Base-by-base conservation (phyloP, 768 basidiomycete species). In the Sporobolomyces phaffii region DNA sequence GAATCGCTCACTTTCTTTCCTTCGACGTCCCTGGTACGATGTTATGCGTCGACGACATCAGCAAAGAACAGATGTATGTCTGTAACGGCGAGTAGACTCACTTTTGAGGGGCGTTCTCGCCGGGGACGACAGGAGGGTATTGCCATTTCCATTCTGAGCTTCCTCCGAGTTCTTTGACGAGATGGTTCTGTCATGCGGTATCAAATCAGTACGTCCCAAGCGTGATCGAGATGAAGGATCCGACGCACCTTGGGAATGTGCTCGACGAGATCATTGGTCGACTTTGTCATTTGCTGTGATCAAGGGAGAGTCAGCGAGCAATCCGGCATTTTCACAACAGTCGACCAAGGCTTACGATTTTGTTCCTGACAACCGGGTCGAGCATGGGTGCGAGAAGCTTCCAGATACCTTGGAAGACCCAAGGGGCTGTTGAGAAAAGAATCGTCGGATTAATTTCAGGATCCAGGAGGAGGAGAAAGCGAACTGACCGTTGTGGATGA, bases 291-390 rank as follows among this genome's bases (percentile, higher is more conserved):
- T 54, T 72, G 72, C 65, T 66, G 41, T 11, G 24, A 1, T 7
- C 2, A n/a, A n/a, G n/a, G n/a, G n/a, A n/a, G n/a, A n/a, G n/a
- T n/a, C n/a, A n/a, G n/a, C n/a, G n/a, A n/a, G n/a, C n/a, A n/a
- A n/a, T n/a, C n/a, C n/a, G n/a, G n/a, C n/a, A 26, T 29, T 5
- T 15, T 5, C 8, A 8, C 2, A n/a, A n/a, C n/a, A n/a, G n/a
- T n/a, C n/a, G 34, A 24, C 33, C 13, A 31, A 26, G 34, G 43
- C 61, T 31, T n/a, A 62, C 68, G 24, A 74, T 68, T 57, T 74
- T 74, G 48, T 69, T 69, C 3, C 73, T 68, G 17, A 74, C 73
- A 24, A 72, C 68, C 0, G 73, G 73, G 50, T 74, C 73, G 20
- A 74, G 68, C 61, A 72, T 68, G 13, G 73, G 70, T 1, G 52